Evolutionary conservation across 2,329 filamentous ascomycete species (phyloP), one percentile per base, ranked within the genome.

Genomic region (Leptographium wingfieldii): DNA sequence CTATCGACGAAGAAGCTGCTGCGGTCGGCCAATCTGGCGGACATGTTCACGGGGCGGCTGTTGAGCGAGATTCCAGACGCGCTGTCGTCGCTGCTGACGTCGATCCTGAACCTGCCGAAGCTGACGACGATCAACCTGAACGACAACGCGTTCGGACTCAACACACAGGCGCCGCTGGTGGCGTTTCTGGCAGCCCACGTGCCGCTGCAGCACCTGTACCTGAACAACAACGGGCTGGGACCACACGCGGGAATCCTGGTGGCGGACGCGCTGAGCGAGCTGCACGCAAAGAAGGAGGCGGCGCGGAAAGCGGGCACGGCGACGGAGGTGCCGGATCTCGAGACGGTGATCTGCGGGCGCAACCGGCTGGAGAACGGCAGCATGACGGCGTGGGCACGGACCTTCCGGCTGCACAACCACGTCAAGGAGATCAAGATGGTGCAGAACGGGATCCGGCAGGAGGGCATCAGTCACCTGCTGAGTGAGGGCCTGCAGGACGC

Each of bases 221-320:
- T 99, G 61, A 97, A 97, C 80, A 99, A 99, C 80, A 99, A 99
- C 73, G 94, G 94, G 33, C 83, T 99, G 46, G 94, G 94, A 14
- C 94, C 94, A 27, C 86, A 91, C 63, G 92, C 92, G 11, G 94
- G 94, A 61, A 90, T 89, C 54, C 79, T 94, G 59, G 86, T 99
- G 67, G 94, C 92, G 56, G 86, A 96, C 70, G 89, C 94, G 7
- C 85, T 99, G 59, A 87, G 84, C 25, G 81, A 85, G 64, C 85
- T 99, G 48, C 88, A 95, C 60, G 81, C 81, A 63, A 91, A 90
- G 76, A 97, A 97, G 76, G 85, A 85, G 65, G 83, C 84, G 60
- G 89, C 89, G 16, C 82, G 86, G 65, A 86, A 87, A 69, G 77
- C 81, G 43, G 87, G 9, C n/a, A 22, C 9, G 19, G n/a, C 19